Evolutionary conservation across 176 grass and related monocot genomes (phyloP), one percentile per base, ranked within the genome.

Genomic region (Eleusine indica): DNA sequence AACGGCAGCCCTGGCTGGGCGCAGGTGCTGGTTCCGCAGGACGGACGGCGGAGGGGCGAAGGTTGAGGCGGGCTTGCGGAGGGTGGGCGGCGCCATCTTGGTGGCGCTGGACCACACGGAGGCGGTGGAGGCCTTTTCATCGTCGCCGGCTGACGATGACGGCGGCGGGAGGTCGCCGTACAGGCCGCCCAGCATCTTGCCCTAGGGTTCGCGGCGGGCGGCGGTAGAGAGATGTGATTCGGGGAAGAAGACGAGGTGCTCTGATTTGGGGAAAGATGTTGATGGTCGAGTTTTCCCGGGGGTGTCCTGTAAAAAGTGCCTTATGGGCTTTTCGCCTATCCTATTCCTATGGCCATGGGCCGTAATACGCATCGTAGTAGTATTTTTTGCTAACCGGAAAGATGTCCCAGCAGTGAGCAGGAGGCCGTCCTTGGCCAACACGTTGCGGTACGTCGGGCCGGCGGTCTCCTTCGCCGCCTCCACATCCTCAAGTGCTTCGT

Each of bases 111-210:
- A 99, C 96, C 93, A 99, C 19, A 91, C 85, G 66, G 92, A 73
- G 10, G 93, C 91, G 74, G 88, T 93, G 22, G 77, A 63, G 66
- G 86, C 89, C 79, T 92, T 95, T 57, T 99, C 93, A 14, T 96
- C 96, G 48, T 95, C 96, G 70, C 85, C 89, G 52, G 93, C 61
- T 18, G 82, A 69, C 51, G 91, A 88, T 19, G 92, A 89, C 43
- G 93, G 96, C 61, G 96, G 96, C 66, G 96, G 96, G 44, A 99
- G 96, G 84, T 99, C 91, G 30, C 96, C 93, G 86, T 99, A 99
- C 18, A 99, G 53, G 7, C 96, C 93, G 72, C 96, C 96, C 58
- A 99, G 63, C 93, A 99, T 98, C 77, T 80, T 73, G 65, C 21
- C 79, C 51, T 81, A 81, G 79, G 79, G 78, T 81, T 81, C 40